These are phyloP conservation scores for Juglanconis juglandina DNA, from an alignment of 2,329 filamentous ascomycete genomes.

Conservation along the genomic window DNA sequence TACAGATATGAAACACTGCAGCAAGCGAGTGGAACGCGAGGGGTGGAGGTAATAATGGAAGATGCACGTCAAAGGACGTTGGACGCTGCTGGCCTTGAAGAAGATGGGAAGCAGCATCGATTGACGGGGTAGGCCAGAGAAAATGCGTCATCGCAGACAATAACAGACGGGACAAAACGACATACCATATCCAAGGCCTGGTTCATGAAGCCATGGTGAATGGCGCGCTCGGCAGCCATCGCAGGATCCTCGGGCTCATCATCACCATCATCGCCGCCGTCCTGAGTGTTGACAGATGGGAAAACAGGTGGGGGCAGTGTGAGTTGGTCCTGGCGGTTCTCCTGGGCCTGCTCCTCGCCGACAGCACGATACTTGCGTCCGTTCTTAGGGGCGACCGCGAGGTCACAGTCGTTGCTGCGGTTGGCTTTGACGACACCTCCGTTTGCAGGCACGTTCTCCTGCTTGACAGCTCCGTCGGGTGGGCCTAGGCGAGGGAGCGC, in stretches of 20 bases:
- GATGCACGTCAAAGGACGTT: neutral
- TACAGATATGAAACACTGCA: slow-evolving; percentile 23
- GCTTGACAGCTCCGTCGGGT: neutral
- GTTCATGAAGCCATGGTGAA: slow-evolving; percentile 67
- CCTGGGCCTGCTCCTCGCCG: slow-evolving; percentile 10
- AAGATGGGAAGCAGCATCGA: neutral
- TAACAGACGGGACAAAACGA: slow-evolving; percentile 11
- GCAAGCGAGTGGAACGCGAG: slow-evolving; percentile 7
- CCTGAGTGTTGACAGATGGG: neutral
- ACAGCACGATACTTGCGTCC: neutral
- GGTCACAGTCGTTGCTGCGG: neutral
- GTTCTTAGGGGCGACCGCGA: slow-evolving; percentile 5
- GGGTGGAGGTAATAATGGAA: neutral
- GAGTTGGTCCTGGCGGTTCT: slow-evolving; percentile 14
- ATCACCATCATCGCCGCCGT: slow-evolving; percentile 10
- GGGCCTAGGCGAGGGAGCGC: neutral
- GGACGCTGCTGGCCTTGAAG: neutral
- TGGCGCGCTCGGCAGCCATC: slow-evolving; percentile 32
- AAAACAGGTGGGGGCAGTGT: slow-evolving; percentile 4
- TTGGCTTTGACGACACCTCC: neutral
- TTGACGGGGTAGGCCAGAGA: neutral
- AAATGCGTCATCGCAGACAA: neutral
- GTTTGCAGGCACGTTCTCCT: slow-evolving; percentile 1
- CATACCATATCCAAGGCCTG: slow-evolving; percentile 82
- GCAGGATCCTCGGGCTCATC: slow-evolving; percentile 29